Conservation (phyloP, 371 early-diverging fungal species). For the Sporodiniella umbellata region DNA sequence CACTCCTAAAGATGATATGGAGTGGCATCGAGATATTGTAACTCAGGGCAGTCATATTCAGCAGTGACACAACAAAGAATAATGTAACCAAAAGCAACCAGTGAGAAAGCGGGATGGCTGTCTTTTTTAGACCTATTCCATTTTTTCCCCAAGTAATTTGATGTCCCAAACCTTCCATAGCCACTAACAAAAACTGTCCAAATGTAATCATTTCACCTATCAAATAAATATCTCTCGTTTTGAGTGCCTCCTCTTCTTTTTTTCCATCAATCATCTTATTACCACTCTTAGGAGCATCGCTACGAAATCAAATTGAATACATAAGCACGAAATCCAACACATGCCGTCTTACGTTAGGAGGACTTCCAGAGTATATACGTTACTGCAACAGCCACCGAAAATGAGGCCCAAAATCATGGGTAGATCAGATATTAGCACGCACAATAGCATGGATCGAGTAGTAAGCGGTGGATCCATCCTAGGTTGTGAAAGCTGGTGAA, state of each 20-base stretch:
- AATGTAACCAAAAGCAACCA: constrained; percentile 78
- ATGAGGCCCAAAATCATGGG: constrained; percentile 62
- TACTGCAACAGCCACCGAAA: constrained; percentile 90
- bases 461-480: constrained; percentile 12
- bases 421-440: constrained; percentile 32
- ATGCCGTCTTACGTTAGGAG: constrained; percentile 54
- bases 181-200: constrained; percentile 78
- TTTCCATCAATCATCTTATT: constrained; percentile 12
- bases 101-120: constrained; percentile 64
- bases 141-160: constrained; percentile 56
- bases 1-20: constrained; percentile 89
- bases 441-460: constrained; percentile 10
- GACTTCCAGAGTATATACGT: constrained; percentile 82
- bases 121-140: constrained; percentile 56
- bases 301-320: constrained; percentile 13
- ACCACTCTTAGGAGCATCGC: constrained; percentile 76
- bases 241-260: neutral
- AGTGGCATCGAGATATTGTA: constrained; percentile 81
- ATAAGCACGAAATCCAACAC: constrained; percentile 3
- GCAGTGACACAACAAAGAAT: constrained; percentile 73
- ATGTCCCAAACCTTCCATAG: constrained; percentile 65
- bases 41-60: constrained; percentile 83
- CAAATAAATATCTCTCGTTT: neutral
- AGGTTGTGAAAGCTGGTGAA: neutral
- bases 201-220: constrained; percentile 84